Base-by-base conservation (phyloP, 345 rosid genomes). In the Aquilaria malaccensis region DNA sequence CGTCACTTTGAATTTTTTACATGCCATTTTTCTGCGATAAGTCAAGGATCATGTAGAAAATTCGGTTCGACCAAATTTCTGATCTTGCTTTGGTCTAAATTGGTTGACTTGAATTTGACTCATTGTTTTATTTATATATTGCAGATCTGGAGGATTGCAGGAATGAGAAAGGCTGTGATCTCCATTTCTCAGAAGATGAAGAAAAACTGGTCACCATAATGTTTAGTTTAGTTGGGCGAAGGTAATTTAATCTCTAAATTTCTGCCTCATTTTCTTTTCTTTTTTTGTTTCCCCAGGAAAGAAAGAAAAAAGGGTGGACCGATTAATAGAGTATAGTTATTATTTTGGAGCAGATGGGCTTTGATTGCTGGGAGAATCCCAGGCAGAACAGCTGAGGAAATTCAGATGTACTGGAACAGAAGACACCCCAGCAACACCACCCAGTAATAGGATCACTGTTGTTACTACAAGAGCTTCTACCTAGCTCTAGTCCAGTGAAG, bases 371-470 rank as follows among this genome's bases (percentile, higher is more conserved):
- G 82, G 50, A 71, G 82, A 60, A 78, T 78, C 12, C 82, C 79
- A 2, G 79, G 82, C 43, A 67, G 82, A 64, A 72, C 79, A n/a
- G 82, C 79, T 9, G 77, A 70, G 72, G 82, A 78, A 45, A 78
- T 78, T 52, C 75, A 72, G 58, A 69, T 66, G 65, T 78, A 72
- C 45, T 78, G 82, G 82, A 74, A 67, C 54, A 62, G 72, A 55
- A 69, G 79, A 58, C 63, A 69, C 52, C 68, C 82, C 11, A 74
- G 76, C 22, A 22, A 22, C 22, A 22, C 22, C 22, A 22, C 22
- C 22, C 22, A 22, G 22, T 1, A 22, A 22, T 22, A 22, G 22
- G 22, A 22, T 22, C 1, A 22, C 22, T 22, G 22, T 22, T 22
- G 22, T 22, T 22, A 22, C 22, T 22, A 22, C 22, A 22, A 22